Evolutionary conservation across 1,284 basidiomycete genomes (phyloP), one percentile per base, ranked within the genome.

Genomic region (Xerocomus minutiporus): DNA sequence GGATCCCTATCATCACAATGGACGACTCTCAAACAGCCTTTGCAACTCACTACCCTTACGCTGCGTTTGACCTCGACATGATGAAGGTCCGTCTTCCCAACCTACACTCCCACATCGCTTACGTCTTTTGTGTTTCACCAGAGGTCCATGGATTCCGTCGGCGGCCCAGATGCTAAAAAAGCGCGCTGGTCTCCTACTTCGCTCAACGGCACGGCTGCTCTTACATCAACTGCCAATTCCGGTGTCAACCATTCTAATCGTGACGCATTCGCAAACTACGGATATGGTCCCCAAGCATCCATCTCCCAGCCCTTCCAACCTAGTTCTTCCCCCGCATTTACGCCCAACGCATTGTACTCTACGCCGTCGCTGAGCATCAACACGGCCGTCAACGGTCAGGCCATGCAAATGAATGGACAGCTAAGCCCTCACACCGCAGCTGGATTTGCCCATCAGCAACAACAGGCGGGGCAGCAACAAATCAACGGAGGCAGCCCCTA

Each of bases 111-210:
- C 44, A 1, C 13, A 1, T 48, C 32, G 9, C 47, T 54, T 20
- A 62, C 53, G 36, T 32, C 12, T 40, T 38, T 41, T 48, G 48
- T 42, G 7, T 23, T 31, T 40, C 23, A 5, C n/a, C 68, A 88
- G 86, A 79, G 84, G 72, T 82, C 88, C 53, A 88, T 92, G 77
- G 90, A 93, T 73, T 70, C 84, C 65, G 77, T 81, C 59, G 84
- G 83, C 65, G 88, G 87, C 64, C 86, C 87, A 62, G 87, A 90
- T 71, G 78, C 86, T 48, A 93, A 92, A 80, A 92, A 91, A 73
- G 83, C 88, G 52, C 85, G 89, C 59, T 91, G 88, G 87, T 89
- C 86, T 47, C 87, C 86, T 53, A 83, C 77, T 56, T 83, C 83
- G 25, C 80, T 82, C 61, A 78, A 61, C 11, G 66, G 70, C 54